Base-by-base conservation (phyloP, 371 early-diverging fungal species). In the Haplosporangium sp. region DNA sequence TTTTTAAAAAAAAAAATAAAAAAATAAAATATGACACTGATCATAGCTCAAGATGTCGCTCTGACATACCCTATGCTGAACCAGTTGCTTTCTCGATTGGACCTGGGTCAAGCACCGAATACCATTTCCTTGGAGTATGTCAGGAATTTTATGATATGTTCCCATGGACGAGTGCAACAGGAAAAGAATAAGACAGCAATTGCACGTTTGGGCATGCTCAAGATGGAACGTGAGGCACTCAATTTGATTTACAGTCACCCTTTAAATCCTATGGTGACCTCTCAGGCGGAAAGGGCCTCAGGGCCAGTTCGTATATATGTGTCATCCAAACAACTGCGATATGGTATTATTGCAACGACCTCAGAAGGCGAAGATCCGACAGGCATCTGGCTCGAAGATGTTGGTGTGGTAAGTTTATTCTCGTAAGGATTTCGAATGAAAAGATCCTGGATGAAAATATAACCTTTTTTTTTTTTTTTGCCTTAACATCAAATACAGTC, bases 31-130 rank as follows among this genome's bases (percentile, higher is more conserved):
- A 15, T n/a, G 15, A 56, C 17, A 45, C 61, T 10, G 19, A 57
- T 17, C 40, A 45, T 74, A 91, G 91, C 92, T 63, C 94, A 93
- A 73, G 94, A 95, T 53, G 88, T 90, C 0, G 92, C 92, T 56
- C 85, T 93, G 7, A 93, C 94, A 0, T 87, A 88, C 56, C 89
- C 93, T 2, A 85, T 95, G 86, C 70, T 95, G 71, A 91, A 93
- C 57, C 94, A 94, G 75, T 88, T 94, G 5, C 89, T 94, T 82
- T 84, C 86, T 75, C 50, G 82, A 65, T 42, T 93, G 72, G 71
- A 84, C 53, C 39, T 61, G 1, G 55, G 47, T 13, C 66, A 65
- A 2, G 20, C 72, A 55, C 71, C 82, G 13, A 68, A 67, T 1
- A 8, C 57, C 10, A 57, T 93, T 35, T 77, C 86, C 0, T 72